Conservation (phyloP, 805 yeast species). For the Grigorovia humatica region DNA sequence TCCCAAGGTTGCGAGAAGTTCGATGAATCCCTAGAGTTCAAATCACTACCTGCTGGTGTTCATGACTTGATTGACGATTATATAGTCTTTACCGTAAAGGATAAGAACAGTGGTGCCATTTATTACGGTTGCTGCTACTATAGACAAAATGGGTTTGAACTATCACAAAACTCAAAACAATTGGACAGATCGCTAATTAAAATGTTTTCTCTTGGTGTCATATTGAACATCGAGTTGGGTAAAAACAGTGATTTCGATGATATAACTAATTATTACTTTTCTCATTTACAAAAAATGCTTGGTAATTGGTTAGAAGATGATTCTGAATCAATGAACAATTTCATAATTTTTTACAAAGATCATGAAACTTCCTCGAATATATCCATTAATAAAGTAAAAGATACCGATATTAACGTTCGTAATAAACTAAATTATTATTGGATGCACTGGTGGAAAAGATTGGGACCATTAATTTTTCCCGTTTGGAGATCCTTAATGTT, state of each 20-base stretch:
- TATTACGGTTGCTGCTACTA: conserved; percentile 44
- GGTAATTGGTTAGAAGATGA: background rate
- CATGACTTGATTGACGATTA: conserved; percentile 44
- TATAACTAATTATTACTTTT: background rate
- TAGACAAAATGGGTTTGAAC: conserved; percentile 33
- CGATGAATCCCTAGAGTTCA: conserved; percentile 40
- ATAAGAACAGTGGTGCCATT: conserved; percentile 9
- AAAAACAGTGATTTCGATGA: background rate
- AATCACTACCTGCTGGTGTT: conserved; percentile 59
- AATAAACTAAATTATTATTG: conserved; percentile 2
- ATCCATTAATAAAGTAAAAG: too few relatives aligned
- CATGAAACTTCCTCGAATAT: background rate
- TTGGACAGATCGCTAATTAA: conserved; percentile 37
- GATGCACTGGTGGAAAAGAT: conserved; percentile 14
- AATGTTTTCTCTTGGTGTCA: conserved; percentile 56
- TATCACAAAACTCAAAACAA: conserved; percentile 12
- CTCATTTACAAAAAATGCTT: background rate
- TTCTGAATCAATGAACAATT: background rate
- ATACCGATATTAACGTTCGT: background rate
- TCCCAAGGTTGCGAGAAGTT: conserved; percentile 16
- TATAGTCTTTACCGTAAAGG: conserved; percentile 39
- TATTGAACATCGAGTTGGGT: conserved; percentile 27
- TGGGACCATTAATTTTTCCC: conserved; percentile 28
- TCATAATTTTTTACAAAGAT: background rate
- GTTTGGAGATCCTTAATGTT: conserved; percentile 26